Evolutionary conservation across 129 eudicot species (phyloP), one percentile per base, ranked within the genome.

Genomic region (Smallanthus sonchifolius): DNA sequence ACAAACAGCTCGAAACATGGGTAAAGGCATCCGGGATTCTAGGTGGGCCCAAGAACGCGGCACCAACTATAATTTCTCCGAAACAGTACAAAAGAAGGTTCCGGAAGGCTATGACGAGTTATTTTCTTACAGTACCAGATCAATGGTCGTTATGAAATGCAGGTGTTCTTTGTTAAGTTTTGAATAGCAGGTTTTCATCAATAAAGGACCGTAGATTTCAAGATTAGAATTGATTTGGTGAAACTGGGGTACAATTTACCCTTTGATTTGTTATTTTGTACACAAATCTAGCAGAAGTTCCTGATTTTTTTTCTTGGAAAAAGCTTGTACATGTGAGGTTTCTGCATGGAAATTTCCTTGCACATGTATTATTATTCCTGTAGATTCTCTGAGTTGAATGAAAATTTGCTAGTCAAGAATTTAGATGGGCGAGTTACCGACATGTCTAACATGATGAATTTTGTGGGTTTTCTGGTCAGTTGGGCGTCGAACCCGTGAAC

Each of bases 1-100:
- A 95, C 86, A 95, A 95, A 79, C 99, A 91, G 42, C 81, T 95
- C 38, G 99, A 95, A 82, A 95, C 97, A 20, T 95, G 99, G 99
- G 99, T 91, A 17, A 95, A 95, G 85, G 97, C 96, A 10, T 88
- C 97, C 3, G 98, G 98, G 5, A 91, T 94, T 40, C 82, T 95
- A 10, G 99, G 99, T 8, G 99, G 99, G n/a, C 97, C 96, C 49
- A 95, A 91, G 74, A 91, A 95, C 55, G 86, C 92, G 11, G 75
- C 97, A 7, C 99, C 99, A 10, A 95, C 99, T 30, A 88, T 95
- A 19, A 70, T 95, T 39, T 95, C 99, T 15, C 99, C 99, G 0
- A 88, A 86, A 71, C 97, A 95, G 59, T 95, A 95, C 86, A 95
- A 95, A 86, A 86, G 86, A 75, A 91, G 99, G 69, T 95, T 95